Base-by-base conservation (phyloP, 352 stramenopile genomes). In the Phytophthora pini region DNA sequence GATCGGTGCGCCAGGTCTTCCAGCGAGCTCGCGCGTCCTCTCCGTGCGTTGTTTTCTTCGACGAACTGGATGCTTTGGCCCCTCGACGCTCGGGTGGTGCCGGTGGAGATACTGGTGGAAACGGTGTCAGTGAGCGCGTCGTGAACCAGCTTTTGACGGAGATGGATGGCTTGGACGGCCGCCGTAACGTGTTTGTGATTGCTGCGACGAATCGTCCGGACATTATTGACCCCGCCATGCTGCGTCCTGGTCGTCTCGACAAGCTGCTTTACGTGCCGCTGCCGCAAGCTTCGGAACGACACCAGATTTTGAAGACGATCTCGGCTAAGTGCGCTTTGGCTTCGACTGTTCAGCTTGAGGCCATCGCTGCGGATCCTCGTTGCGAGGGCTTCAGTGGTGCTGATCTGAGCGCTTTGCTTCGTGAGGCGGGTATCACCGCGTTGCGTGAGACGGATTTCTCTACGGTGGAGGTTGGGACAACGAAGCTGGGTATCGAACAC, bases 11-110 rank as follows among this genome's bases (percentile, higher is more conserved):
- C 6, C 90, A 98, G 59, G 94, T 99, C 1, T 99, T 99, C 82
- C 93, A 99, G 77, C 87, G 98, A 47, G 98, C 98, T n/a, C 82
- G 97, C 2, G 96, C 95, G 46, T 99, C 96, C 12, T 97, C 93
- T 54, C 98, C 98, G 3, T 99, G 98, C 74, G 97, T 99, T n/a
- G 94, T 99, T 12, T 99, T 99, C 79, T 99, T 99, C 56, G 98
- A 99, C 61, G 98, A 99, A 77, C 83, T 99, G 22, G 98, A 99
- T 76, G 97, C 97, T 31, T 74, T 99, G 13, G 98, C 93, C 61
- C 98, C 97, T 8, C 93, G 95, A 38, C 83, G 97, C 9, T 96
- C 93, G 0, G 90, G 82, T 40, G 81, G 70, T 15, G 72, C 73
- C 27, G 72, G 72, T 45, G 69, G 80, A 11, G 84, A 95, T 56